phyloP scores from a whole-genome alignment of 768 basidiomycete genomes.

The Gyrodon lividus region DNA sequence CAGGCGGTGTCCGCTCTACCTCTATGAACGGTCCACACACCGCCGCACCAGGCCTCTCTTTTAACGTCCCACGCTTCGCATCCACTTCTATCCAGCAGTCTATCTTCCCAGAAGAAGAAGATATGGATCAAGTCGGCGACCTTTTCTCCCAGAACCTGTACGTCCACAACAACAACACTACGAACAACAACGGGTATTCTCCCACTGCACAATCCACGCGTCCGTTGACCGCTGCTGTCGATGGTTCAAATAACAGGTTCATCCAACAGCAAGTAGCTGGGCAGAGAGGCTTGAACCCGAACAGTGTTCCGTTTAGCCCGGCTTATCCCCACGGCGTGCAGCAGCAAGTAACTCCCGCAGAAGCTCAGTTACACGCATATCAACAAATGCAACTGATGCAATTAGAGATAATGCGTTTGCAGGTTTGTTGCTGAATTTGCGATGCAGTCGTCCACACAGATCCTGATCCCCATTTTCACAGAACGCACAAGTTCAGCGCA shows the following conservation, averaged over 20 bases:
- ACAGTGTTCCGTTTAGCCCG: conserved; percentile 49
- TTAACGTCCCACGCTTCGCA: conserved; percentile 61
- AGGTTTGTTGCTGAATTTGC: conserved; percentile 46
- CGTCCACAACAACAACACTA: conserved; percentile 37
- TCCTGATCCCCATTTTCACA: conserved; percentile 26
- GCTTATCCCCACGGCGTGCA: conserved; percentile 40
- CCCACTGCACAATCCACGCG: conserved; percentile 35
- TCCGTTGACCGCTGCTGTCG: conserved; percentile 72
- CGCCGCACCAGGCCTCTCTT: conserved; percentile 59
- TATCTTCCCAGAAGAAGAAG: conserved; percentile 50
- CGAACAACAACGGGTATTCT: conserved; percentile 22
- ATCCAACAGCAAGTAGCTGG: conserved; percentile 57
- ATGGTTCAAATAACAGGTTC: conserved; percentile 66
- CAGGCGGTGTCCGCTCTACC: conserved; percentile 83
- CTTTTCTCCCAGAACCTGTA: conserved; percentile 53
- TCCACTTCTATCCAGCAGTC: conserved; percentile 41
- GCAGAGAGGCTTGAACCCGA: conserved; percentile 51
- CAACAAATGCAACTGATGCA: conserved; percentile 83
- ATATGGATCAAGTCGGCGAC: conserved; percentile 60
- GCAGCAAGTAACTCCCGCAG: conserved; percentile 37
- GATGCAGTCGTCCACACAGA: too few species aligned
- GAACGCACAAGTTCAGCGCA: conserved; percentile 64
- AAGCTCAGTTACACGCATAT: conserved; percentile 59
- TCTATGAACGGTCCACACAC: conserved; percentile 63
- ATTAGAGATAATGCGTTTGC: conserved; percentile 76